Conservation (phyloP, 768 basidiomycete species). For the Boletus sp. region DNA sequence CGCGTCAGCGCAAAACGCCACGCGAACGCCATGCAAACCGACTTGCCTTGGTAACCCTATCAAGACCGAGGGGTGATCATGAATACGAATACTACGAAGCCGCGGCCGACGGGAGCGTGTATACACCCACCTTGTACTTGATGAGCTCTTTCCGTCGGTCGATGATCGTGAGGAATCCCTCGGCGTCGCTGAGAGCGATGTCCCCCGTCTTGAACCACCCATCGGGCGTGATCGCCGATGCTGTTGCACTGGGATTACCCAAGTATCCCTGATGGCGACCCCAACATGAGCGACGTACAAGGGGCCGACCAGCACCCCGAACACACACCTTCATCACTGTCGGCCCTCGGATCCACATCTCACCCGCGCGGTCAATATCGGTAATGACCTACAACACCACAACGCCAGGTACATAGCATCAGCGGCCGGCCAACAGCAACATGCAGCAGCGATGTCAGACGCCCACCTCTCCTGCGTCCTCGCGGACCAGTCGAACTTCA, state of each 20-base stretch:
- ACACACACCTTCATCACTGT: constrained; percentile 70
- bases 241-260: constrained; percentile 68
- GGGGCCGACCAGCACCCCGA: background rate
- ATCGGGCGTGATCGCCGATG: constrained; percentile 62
- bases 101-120: background rate
- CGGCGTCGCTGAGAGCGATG: constrained; percentile 58
- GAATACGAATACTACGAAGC: background rate
- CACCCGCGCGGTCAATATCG: constrained; percentile 51
- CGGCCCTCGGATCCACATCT: constrained; percentile 79
- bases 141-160: constrained; percentile 74
- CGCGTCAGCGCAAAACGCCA: background rate
- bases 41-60: constrained; percentile 72
- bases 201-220: constrained; percentile 92
- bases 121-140: constrained; percentile 56
- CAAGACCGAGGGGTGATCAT: background rate
- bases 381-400: constrained; percentile 24
- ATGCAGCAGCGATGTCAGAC: no score
- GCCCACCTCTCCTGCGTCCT: constrained; percentile 49
- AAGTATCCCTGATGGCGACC: constrained; percentile 59
- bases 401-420: background rate
- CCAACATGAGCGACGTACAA: background rate
- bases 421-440: background rate
- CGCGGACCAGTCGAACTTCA: constrained; percentile 67
- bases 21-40: background rate
- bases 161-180: constrained; percentile 74